Percentiles rank a stretch among this genome's conserved stretches.
Evolutionary conservation across 2,329 filamentous ascomycete genomes (phyloP).

Genomic region (Clarireedia hainanense): DNA sequence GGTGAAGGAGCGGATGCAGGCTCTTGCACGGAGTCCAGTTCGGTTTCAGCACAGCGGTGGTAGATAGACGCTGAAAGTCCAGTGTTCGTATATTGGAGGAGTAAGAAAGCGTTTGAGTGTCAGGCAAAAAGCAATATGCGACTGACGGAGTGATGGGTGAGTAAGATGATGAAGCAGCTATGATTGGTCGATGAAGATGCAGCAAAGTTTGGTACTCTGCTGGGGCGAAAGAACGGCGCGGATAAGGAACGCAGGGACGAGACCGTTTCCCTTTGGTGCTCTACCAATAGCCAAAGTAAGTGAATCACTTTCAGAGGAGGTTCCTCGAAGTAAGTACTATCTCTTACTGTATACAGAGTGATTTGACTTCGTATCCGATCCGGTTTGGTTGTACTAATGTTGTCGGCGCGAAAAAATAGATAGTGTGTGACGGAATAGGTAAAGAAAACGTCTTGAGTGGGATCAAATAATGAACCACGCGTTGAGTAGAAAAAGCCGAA

Average conservation of each 20-base stretch:
- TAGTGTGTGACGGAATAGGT: background rate
- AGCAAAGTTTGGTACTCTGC: constrained; percentile 6
- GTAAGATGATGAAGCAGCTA: constrained; percentile 1
- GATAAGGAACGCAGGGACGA: constrained; percentile 7
- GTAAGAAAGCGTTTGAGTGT: background rate
- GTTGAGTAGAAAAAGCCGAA: too few relatives aligned
- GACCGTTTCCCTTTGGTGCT: background rate
- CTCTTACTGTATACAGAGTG: constrained; percentile 3
- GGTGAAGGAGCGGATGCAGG: background rate
- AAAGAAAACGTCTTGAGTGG: background rate
- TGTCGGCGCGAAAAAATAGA: background rate
- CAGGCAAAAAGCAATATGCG: constrained; percentile 1
- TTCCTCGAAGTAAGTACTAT: constrained; percentile 4
- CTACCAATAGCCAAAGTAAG: background rate
- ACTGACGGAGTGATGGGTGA: constrained; percentile 4
- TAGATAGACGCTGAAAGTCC: background rate
- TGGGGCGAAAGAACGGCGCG: background rate
- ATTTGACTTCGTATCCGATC: background rate
- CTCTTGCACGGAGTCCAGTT: background rate
- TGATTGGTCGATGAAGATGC: constrained; percentile 5
- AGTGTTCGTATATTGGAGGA: constrained; percentile 3
- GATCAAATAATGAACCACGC: background rate
- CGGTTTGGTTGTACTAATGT: background rate
- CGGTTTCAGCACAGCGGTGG: background rate
- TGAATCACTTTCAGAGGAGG: background rate